Evolutionary conservation across 2,329 filamentous ascomycete species (phyloP).

Genomic region (Penicillium sp.): DNA sequence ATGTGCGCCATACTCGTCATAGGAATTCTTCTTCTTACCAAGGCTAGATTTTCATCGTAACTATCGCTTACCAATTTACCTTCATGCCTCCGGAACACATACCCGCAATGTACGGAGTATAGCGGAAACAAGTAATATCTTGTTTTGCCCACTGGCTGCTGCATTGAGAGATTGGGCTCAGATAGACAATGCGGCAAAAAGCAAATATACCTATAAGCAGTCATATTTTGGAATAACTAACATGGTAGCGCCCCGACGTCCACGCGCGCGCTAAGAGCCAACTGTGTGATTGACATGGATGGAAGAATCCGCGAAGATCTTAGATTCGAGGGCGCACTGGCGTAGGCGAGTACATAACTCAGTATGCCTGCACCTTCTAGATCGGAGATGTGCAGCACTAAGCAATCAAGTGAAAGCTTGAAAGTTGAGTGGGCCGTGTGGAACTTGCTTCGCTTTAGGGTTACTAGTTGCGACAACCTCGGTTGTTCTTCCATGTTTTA

Average conservation of each 20-base stretch:
- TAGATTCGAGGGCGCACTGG: too few relatives aligned
- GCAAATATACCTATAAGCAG: slow-evolving; percentile 33
- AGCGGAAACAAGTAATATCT: slow-evolving; percentile 6
- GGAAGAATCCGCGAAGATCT: too few relatives aligned
- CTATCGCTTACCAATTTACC: too few relatives aligned
- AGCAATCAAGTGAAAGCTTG: background rate
- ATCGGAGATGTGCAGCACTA: background rate
- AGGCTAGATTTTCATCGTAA: too few relatives aligned
- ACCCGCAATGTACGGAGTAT: too few relatives aligned
- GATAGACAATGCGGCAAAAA: slow-evolving; percentile 47
- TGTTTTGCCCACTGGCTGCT: slow-evolving; percentile 27
- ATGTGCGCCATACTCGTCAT: slow-evolving; percentile 40
- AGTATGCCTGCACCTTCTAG: background rate
- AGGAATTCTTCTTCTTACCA: slow-evolving; percentile 37
- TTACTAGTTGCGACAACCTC: too few relatives aligned
- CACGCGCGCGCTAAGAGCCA: slow-evolving; percentile 45
- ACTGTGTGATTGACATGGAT: too few relatives aligned
- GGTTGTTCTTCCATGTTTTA: too few relatives aligned
- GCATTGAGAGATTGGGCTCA: slow-evolving; percentile 38
- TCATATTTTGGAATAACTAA: slow-evolving; percentile 51
- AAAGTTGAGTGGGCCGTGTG: too few relatives aligned
- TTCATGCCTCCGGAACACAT: too few relatives aligned
- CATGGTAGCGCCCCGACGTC: slow-evolving; percentile 55
- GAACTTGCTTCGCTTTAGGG: too few relatives aligned
- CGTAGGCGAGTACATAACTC: too few relatives aligned